phyloP scores from a whole-genome alignment of 2,329 filamentous ascomycete genomes.

The Plenodomus tracheiphilus region DNA sequence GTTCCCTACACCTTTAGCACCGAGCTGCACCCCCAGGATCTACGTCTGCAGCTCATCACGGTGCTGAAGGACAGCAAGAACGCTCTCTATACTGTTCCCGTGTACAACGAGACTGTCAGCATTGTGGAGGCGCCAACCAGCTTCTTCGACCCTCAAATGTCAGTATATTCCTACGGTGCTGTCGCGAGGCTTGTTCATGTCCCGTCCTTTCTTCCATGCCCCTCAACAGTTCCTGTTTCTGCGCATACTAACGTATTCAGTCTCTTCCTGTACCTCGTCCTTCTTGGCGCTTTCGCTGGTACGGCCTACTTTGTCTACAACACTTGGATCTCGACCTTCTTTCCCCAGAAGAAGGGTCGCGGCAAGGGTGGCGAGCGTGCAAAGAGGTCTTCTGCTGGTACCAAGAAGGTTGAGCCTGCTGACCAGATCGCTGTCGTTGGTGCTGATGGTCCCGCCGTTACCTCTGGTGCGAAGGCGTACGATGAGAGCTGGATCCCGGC shows the following conservation, averaged over 20 bases:
- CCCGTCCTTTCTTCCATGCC: background rate
- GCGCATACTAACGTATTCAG: conserved; percentile 52
- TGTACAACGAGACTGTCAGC: conserved; percentile 79
- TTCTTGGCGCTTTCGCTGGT: conserved; percentile 75
- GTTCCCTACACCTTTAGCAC: conserved; percentile 83
- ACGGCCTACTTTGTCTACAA: conserved; percentile 96
- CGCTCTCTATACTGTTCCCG: conserved; percentile 73
- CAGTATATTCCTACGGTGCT: conserved; percentile 44
- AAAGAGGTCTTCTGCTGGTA: conserved; percentile 62
- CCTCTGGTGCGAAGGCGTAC: conserved; percentile 73
- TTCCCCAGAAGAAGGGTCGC: conserved; percentile 75
- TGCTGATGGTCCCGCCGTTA: conserved; percentile 69
- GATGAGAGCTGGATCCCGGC: conserved; percentile 94
- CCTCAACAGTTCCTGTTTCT: background rate
- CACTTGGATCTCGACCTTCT: conserved; percentile 94
- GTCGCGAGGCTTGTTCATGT: background rate
- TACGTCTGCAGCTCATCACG: conserved; percentile 75
- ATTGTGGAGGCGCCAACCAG: conserved; percentile 89
- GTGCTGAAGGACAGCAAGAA: conserved; percentile 70
- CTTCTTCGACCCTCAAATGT: conserved; percentile 96
- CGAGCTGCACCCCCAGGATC: conserved; percentile 90
- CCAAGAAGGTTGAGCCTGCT: conserved; percentile 67
- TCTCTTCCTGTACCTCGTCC: conserved; percentile 96
- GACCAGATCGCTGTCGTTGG: conserved; percentile 66
- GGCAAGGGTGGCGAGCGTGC: conserved; percentile 68